These are phyloP conservation scores for Cladosporium sp. DNA, from an alignment of 2,329 filamentous ascomycete species.

Conservation along the genomic window DNA sequence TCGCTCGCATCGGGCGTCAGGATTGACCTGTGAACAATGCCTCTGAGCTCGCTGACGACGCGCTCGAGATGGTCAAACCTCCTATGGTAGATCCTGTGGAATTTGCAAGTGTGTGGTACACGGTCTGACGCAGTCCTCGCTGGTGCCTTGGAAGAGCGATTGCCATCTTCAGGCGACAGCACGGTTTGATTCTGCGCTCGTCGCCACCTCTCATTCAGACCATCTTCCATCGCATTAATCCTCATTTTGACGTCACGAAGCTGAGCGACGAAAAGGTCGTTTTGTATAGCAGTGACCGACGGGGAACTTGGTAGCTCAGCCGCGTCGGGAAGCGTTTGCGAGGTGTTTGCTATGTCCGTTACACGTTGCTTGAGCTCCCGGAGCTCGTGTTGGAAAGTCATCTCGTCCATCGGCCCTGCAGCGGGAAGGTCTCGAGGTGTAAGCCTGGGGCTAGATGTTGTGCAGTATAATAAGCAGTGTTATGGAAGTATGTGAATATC, in stretches of 20 bases:
- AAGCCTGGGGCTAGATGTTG: background rate
- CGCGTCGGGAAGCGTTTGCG: background rate
- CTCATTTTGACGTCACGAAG: conserved; percentile 6
- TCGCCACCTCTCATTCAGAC: background rate
- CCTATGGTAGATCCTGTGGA: background rate
- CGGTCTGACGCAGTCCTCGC: no score
- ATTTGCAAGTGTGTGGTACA: no score
- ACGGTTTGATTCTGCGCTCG: background rate
- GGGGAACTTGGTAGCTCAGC: background rate
- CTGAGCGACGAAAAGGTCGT: conserved; percentile 5
- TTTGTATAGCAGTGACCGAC: background rate
- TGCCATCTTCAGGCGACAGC: no score
- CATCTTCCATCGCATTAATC: conserved; percentile 4
- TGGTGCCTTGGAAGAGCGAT: no score
- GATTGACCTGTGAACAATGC: background rate
- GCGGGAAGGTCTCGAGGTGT: background rate
- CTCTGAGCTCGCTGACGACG: background rate
- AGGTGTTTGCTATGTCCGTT: background rate
- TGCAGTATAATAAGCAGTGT: background rate
- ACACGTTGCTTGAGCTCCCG: conserved; percentile 9
- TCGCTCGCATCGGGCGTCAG: conserved; percentile 3
- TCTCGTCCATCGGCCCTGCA: conserved; percentile 11
- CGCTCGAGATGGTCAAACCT: background rate
- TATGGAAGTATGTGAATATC: background rate
- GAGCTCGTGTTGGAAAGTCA: conserved; percentile 9